Evolutionary conservation across 2,329 filamentous ascomycete genomes (phyloP).

Genomic region (Venturia nashicola): DNA sequence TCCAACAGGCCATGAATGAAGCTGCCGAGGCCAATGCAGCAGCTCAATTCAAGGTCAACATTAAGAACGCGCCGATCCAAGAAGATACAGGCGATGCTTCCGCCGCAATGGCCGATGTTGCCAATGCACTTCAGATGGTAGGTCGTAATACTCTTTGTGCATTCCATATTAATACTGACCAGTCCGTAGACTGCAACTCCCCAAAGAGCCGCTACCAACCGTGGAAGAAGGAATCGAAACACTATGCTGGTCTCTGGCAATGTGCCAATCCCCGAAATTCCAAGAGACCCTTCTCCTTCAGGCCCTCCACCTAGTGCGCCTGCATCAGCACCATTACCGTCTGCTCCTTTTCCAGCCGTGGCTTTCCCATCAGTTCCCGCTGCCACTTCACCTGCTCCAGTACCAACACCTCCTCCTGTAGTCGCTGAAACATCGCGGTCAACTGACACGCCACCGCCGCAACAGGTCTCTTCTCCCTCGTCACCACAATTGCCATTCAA

Average conservation of each 20-base stretch:
- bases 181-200: constrained; percentile 18
- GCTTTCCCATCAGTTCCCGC: constrained; percentile 13
- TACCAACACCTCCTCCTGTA: constrained; percentile 6
- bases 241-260: constrained; percentile 63
- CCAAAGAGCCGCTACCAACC: constrained; percentile 48
- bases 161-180: neutral
- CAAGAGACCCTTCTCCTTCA: constrained; percentile 19
- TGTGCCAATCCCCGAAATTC: constrained; percentile 24
- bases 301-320: constrained; percentile 14
- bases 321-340: neutral
- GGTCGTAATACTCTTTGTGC: constrained; percentile 13
- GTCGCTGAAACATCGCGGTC: neutral
- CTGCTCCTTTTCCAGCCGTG: neutral
- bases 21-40: constrained; percentile 43
- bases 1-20: constrained; percentile 62
- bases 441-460: neutral
- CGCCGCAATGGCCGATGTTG: constrained; percentile 63
- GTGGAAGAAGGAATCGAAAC: constrained; percentile 82
- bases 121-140: constrained; percentile 54
- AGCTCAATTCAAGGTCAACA: constrained; percentile 63
- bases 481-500: constrained; percentile 11
- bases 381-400: constrained; percentile 13
- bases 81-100: constrained; percentile 65
- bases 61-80: constrained; percentile 63
- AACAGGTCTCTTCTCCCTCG: constrained; percentile 10